Conservation (phyloP, 768 basidiomycete species). For the Tylopilus balloui region DNA sequence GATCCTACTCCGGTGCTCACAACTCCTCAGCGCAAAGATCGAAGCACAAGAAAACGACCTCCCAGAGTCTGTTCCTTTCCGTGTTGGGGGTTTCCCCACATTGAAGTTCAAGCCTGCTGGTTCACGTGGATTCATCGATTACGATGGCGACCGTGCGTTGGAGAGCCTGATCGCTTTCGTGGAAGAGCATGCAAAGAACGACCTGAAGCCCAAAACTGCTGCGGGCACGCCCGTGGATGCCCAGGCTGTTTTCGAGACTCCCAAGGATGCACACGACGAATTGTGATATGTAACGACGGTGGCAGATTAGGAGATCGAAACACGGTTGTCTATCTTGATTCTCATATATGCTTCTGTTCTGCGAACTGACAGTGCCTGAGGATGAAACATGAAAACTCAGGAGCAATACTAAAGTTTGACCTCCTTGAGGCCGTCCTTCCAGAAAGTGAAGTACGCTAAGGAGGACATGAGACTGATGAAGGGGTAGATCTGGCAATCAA, state of each 20-base stretch:
- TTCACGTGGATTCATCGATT: conserved; percentile 80
- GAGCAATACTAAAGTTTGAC: conserved; percentile 53
- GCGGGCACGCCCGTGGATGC: conserved; percentile 19
- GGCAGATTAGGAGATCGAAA: conserved; percentile 17
- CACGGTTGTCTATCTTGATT: conserved; percentile 22
- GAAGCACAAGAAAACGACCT: conserved; percentile 97
- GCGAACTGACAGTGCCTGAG: conserved; percentile 1
- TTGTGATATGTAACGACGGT: conserved; percentile 18
- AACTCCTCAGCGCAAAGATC: conserved; percentile 73
- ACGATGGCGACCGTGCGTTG: conserved; percentile 85
- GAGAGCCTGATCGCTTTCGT: conserved; percentile 84
- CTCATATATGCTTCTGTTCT: conserved; percentile 15
- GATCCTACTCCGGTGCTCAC: conserved; percentile 4
- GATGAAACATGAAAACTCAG: not conserved
- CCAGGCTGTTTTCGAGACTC: conserved; percentile 26
- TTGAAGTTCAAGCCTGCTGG: conserved; percentile 96
- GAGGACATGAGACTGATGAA: conserved; percentile 8
- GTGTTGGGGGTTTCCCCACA: conserved; percentile 86
- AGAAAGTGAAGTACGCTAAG: conserved; percentile 86
- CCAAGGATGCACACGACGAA: conserved; percentile 27
- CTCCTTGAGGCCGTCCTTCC: conserved; percentile 91
- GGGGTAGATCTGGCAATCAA: not conserved
- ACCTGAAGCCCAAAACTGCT: conserved; percentile 41
- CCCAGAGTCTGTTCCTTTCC: conserved; percentile 84
- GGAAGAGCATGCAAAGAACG: conserved; percentile 76